Evolutionary conservation across 2,329 filamentous ascomycete genomes (phyloP), one percentile per base, ranked within the genome.

Genomic region (Aspergillus sp.): DNA sequence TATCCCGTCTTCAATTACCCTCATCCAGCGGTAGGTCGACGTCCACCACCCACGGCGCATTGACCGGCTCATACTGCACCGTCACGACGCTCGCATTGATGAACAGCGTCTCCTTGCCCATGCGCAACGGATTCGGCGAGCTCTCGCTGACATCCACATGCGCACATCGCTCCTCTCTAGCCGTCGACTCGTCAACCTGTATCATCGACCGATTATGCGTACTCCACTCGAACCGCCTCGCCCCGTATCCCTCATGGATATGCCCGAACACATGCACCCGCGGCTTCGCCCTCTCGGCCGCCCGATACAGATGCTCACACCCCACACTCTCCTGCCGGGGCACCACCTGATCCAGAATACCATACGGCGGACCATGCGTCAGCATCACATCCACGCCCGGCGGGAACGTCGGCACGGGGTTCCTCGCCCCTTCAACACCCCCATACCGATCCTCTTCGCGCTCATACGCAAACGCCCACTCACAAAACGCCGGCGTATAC

Each of bases 231-330:
- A 54, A 70, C 61, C 81, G 71, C 62, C 74, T 68, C 3, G 77
- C 80, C 18, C 82, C 82, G 71, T 81, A 80, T 0, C 75, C 83
- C 66, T 85, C 83, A 66, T 87, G 85, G 18, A 87, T 87, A 72
- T 88, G 85, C 0, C 86, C 85, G 67, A 87, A 89, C 62, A 84
- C 84, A 68, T 87, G 83, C n/a, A 88, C 54, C 3, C 73, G 69
- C 0, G 86, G 86, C 54, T 75, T 76, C 10, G 79, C 80, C 6
- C 84, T 76, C 55, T 76, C 71, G 1, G 82, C 73, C 0, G 85
- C 85, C 1, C 75, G 72, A 1, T 84, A 75, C 1, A 89, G 73
- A 65, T 82, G 79, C 51, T 79, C 73, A 69, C 86, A 88, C 0
- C 87, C 87, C 1, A 83, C 84, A 20, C 73, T 66, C 24, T 74